A percentile compares a stretch with the other conserved stretches of the same genome.
Evolutionary conservation across 148 eudicot species (phyloP).

Genomic region (Nepenthes gracilis): DNA sequence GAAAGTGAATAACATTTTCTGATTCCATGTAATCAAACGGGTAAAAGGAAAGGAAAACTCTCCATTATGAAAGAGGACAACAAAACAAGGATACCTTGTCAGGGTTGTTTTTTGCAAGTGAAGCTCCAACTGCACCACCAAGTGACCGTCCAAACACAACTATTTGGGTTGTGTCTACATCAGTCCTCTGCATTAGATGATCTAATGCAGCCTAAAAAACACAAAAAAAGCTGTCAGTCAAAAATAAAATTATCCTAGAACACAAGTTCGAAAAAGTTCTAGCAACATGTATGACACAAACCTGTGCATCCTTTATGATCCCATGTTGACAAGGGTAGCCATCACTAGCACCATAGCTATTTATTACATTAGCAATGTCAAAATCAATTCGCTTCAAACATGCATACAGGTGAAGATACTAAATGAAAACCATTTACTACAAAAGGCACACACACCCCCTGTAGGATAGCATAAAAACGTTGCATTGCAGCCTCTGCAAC

Average conservation of each 20-base stretch:
- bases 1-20: too few species aligned
- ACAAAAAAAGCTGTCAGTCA: constrained; percentile 1
- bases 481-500: constrained; percentile 81
- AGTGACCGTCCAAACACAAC: constrained; percentile 95
- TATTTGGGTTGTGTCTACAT: constrained; percentile 79
- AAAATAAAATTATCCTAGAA: not conserved
- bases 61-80: too few species aligned
- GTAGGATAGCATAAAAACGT: constrained; percentile 96
- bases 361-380: constrained; percentile 8
- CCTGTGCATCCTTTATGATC: constrained; percentile 92
- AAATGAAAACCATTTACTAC: constrained; percentile 1
- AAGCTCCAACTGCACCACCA: constrained; percentile 96
- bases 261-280: too few species aligned
- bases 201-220: constrained; percentile 78
- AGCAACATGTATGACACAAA: constrained; percentile 7
- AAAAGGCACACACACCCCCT: constrained; percentile 63
- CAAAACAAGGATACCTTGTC: constrained; percentile 48
- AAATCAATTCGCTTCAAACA: not conserved
- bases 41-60: too few species aligned
- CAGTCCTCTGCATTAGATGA: constrained; percentile 82
- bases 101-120: constrained; percentile 71
- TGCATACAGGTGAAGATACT: not conserved
- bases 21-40: too few species aligned
- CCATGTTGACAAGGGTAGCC: constrained; percentile 96
- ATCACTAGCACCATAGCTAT: constrained; percentile 94